Percentiles rank a stretch among this genome's conserved stretches.
phyloP scores from a whole-genome alignment of 371 early-diverging fungal genomes.

The Syncephalastrum sp. region DNA sequence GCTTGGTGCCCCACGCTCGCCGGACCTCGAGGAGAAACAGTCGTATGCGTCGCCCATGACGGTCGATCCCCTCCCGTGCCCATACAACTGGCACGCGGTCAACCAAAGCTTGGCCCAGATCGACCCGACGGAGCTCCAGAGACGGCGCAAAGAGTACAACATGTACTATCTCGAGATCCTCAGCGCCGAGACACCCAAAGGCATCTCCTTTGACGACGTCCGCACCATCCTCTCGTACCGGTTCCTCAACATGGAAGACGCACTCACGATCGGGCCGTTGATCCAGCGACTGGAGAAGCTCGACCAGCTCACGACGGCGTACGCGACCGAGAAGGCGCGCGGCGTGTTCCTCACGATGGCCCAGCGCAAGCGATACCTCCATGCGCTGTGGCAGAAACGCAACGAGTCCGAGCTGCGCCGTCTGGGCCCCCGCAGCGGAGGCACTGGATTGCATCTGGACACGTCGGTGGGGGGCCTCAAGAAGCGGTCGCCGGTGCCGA shows the following conservation, averaged over 20 bases:
- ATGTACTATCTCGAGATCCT: constrained; percentile 50
- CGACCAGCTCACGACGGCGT: constrained; percentile 38
- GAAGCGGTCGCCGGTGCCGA: constrained; percentile 26
- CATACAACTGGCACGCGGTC: constrained; percentile 21
- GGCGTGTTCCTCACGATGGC: constrained; percentile 43
- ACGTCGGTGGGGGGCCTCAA: constrained; percentile 8
- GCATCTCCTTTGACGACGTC: constrained; percentile 56
- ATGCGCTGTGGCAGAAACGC: constrained; percentile 41
- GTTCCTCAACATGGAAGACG: constrained; percentile 49
- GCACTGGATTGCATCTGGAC: constrained; percentile 8
- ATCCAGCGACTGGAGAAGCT: constrained; percentile 43
- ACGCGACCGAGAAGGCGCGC: constrained; percentile 44
- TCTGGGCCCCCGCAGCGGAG: constrained; percentile 20
- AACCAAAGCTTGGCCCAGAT: constrained; percentile 27
- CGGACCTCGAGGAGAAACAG: no score
- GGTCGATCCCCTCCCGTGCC: neutral
- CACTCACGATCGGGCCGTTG: constrained; percentile 46
- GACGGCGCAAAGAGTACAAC: constrained; percentile 49
- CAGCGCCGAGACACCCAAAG: constrained; percentile 38
- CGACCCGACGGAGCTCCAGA: constrained; percentile 18
- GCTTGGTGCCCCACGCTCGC: no score
- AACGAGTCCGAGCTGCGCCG: constrained; percentile 43
- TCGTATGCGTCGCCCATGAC: neutral
- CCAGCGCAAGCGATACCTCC: constrained; percentile 39
- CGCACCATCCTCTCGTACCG: constrained; percentile 53